Base-by-base conservation (phyloP, 352 stramenopile genomes). In the Globisporangium radiosum region DNA sequence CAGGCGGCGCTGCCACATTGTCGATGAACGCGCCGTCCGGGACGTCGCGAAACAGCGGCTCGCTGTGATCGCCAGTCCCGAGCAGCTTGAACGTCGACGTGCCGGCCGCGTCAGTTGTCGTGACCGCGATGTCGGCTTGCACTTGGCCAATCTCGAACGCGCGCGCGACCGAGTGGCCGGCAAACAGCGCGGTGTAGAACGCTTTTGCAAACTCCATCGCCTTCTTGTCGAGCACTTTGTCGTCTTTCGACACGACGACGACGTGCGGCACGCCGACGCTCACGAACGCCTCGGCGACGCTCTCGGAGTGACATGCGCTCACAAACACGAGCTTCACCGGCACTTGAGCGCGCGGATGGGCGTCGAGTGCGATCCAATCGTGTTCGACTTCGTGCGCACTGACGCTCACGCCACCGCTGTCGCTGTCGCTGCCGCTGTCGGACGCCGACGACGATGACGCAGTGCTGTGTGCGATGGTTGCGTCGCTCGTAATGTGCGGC, bases 151-250 rank as follows among this genome's bases (percentile, higher is more conserved):
- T 94, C 51, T 94, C 81, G 57, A 96, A 96, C 43, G 85, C 85
- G 42, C 78, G 72, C 7, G 69, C 64, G 47, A 96, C 83, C 6
- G 83, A 91, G 47, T 90, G 82, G 0, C 84, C 81, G 0, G 79
- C 81, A 39, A 95, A 89, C 13, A 96, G 60, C 25, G 82, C 84
- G n/a, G 83, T 89, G 68, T 96, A 96, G 65, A 96, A 96, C n/a
- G 79, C 80, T 49, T 85, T 90, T 60, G 78, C 86, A 60, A 96
- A 96, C 65, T 88, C 79, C 76, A 92, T 90, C 7, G 85, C 85
- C 59, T 91, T 93, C 65, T 89, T 81, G 57, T 96, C 87, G 36
- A 92, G 69, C 48, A 96, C 78, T 52, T 95, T 92, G 58, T 87
- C 76, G 58, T 90, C 77, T 47, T 84, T 87, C 11, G 84, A 88